These are phyloP conservation scores for Deinandra increscens DNA, from an alignment of 129 eudicot species.

Conservation along the genomic window DNA sequence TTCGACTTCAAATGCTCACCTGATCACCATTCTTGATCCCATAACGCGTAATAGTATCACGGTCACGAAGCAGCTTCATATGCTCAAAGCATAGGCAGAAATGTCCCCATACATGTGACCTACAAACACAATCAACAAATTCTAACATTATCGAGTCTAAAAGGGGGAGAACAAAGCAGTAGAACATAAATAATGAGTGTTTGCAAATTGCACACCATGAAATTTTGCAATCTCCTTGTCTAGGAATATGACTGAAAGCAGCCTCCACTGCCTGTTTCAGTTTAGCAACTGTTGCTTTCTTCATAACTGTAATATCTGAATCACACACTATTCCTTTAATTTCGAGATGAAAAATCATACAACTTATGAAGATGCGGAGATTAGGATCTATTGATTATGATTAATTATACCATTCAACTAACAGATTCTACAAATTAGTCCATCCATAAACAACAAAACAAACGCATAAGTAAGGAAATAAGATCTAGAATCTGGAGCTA, in stretches of 20 bases:
- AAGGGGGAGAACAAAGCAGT: too few relatives aligned
- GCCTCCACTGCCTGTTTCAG: conserved; percentile 70
- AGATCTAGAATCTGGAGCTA: background rate
- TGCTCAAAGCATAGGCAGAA: conserved; percentile 68
- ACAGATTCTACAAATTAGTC: background rate
- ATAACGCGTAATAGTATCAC: conserved; percentile 42
- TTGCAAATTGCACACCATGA: conserved; percentile 54
- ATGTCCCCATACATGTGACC: conserved; percentile 78
- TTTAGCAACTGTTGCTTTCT: conserved; percentile 60
- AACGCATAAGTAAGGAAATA: background rate
- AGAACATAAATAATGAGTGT: too few relatives aligned
- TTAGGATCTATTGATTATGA: background rate
- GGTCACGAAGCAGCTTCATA: conserved; percentile 53
- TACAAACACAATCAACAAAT: conserved; percentile 26
- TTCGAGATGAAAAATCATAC: background rate
- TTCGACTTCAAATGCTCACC: conserved; percentile 33
- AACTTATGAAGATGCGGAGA: background rate
- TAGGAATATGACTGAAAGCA: conserved; percentile 55
- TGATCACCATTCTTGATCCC: conserved; percentile 71
- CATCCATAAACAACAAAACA: background rate
- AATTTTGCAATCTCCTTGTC: conserved; percentile 48
- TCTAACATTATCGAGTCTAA: background rate
- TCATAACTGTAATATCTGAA: conserved; percentile 56
- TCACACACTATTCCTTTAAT: background rate
- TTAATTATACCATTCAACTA: background rate